A percentile compares a stretch with the other conserved stretches of the same genome.
Conservation (phyloP, 2,329 filamentous ascomycete genomes). For the Didymella pomorum region DNA sequence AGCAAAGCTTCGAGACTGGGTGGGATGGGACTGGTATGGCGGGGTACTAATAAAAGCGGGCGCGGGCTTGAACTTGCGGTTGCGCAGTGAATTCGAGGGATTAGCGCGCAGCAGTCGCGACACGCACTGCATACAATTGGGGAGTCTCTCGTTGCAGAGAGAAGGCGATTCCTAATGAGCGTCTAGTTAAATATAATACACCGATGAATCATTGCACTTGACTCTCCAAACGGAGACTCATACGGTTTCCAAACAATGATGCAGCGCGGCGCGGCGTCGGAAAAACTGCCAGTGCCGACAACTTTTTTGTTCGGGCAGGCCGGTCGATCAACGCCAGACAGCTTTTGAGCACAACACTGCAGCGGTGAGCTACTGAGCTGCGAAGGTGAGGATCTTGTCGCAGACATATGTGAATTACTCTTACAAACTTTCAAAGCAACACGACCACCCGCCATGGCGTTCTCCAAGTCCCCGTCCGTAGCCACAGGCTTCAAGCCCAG, state of each 20-base stretch:
- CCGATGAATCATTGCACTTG: slow-evolving; percentile 15
- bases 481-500: slow-evolving; percentile 63
- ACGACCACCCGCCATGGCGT: slow-evolving; percentile 54
- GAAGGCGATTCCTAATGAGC: slow-evolving; percentile 28
- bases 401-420: neutral
- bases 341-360: slow-evolving; percentile 3
- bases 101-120: slow-evolving; percentile 50
- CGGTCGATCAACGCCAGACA: neutral
- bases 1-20: slow-evolving; percentile 42
- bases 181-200: slow-evolving; percentile 29
- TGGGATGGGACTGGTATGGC: slow-evolving; percentile 30
- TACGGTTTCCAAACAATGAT: neutral
- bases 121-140: slow-evolving; percentile 52
- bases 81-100: slow-evolving; percentile 36
- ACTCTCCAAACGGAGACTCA: slow-evolving; percentile 1
- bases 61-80: slow-evolving; percentile 34
- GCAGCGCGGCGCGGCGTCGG: neutral
- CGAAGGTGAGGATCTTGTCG: neutral
- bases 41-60: slow-evolving; percentile 45
- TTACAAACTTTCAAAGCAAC: slow-evolving; percentile 1
- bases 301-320: slow-evolving; percentile 27
- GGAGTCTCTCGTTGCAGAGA: slow-evolving; percentile 32
- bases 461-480: slow-evolving; percentile 57
- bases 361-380: neutral
- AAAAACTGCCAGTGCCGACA: slow-evolving; percentile 7